A percentile compares a stretch with the other conserved stretches of the same genome.
These are phyloP conservation scores for Parastagonospora avenae DNA, from an alignment of 2,329 filamentous ascomycete species.

Conservation along the genomic window DNA sequence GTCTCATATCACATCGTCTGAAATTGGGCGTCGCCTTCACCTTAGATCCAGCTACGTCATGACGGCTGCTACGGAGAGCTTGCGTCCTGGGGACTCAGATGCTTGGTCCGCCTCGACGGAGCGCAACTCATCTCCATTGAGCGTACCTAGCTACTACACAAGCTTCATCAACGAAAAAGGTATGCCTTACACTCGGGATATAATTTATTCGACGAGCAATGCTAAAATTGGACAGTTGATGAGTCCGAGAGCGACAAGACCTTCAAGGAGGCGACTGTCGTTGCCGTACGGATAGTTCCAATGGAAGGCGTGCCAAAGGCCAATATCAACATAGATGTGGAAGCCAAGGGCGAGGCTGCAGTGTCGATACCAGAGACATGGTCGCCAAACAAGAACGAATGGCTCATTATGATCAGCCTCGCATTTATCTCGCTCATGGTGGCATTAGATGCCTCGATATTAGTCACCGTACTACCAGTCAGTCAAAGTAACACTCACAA, in stretches of 20 bases:
- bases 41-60: neutral
- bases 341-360: conserved; percentile 10
- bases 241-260: too few species aligned
- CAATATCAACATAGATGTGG: conserved; percentile 8
- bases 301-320: neutral
- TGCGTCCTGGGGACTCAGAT: neutral
- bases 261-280: too few species aligned
- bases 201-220: too few species aligned
- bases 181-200: too few species aligned
- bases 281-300: neutral
- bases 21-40: too few species aligned
- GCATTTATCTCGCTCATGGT: conserved; percentile 36
- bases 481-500: neutral
- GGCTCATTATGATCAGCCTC: conserved; percentile 37
- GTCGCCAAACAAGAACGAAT: conserved; percentile 20
- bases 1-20: too few species aligned
- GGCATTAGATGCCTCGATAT: conserved; percentile 36
- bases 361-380: conserved; percentile 2
- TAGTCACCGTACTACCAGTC: conserved; percentile 37
- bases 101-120: neutral
- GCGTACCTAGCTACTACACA: neutral
- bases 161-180: neutral
- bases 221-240: too few species aligned
- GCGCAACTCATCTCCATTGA: neutral
- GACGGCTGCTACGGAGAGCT: neutral